Percentiles rank a stretch among this genome's conserved stretches.
These are phyloP conservation scores for Coemansia sp. DNA, from an alignment of 192 early-diverging fungal genomes.

Conservation along the genomic window DNA sequence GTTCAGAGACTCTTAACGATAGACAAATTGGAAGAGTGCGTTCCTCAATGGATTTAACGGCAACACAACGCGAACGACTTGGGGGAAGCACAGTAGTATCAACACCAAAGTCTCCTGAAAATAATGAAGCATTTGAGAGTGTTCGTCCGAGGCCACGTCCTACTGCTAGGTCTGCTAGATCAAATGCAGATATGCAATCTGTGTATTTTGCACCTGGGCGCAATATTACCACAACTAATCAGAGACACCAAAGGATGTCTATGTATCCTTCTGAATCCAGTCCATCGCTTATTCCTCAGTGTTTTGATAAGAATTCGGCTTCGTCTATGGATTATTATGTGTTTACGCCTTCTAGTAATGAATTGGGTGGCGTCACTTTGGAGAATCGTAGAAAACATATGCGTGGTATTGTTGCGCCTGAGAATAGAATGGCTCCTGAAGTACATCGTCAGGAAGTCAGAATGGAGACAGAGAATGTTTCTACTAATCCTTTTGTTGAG, in stretches of 20 bases:
- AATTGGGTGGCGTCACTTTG: conserved; percentile 21
- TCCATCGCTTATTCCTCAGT: background rate
- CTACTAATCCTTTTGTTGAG: conserved; percentile 47
- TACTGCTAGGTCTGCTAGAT: conserved; percentile 24
- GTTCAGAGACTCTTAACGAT: conserved; percentile 18
- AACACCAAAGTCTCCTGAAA: conserved; percentile 12
- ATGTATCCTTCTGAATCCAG: conserved; percentile 11
- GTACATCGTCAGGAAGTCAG: conserved; percentile 22
- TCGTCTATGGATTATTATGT: conserved; percentile 52
- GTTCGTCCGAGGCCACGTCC: conserved; percentile 21
- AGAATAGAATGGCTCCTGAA: conserved; percentile 4
- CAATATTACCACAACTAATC: conserved; percentile 46
- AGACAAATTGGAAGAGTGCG: conserved; percentile 5
- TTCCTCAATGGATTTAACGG: conserved; percentile 41
- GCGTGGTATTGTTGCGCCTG: conserved; percentile 25
- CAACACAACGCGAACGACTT: conserved; percentile 22
- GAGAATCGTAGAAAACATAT: conserved; percentile 21
- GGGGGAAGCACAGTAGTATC: conserved; percentile 18
- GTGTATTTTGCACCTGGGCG: conserved; percentile 54
- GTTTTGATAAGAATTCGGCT: conserved; percentile 42
- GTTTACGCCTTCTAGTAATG: conserved; percentile 34
- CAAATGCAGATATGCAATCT: conserved; percentile 40
- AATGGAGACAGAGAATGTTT: conserved; percentile 11
- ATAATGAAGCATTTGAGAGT: background rate
- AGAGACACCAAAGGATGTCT: conserved; percentile 32